Conservation (phyloP, 441 rosid species). For the Erodium trifolium region DNA sequence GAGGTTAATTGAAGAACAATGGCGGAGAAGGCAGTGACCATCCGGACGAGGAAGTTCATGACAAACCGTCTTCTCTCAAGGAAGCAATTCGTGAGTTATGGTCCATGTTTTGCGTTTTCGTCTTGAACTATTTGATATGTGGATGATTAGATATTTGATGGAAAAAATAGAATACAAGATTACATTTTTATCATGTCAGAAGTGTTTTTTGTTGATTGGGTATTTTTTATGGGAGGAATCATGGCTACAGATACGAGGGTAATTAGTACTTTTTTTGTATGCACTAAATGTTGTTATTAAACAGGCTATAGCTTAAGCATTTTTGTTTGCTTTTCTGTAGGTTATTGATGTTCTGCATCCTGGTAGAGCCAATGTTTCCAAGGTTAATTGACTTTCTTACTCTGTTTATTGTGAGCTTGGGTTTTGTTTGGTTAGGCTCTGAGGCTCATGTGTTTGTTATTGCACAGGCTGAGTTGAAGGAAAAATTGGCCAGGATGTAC, state of each 20-base stretch:
- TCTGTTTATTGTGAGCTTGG: background rate
- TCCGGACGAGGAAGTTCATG: constrained; percentile 5
- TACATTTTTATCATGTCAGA: background rate
- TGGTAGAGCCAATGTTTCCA: constrained; percentile 2
- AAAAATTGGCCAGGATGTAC: background rate
- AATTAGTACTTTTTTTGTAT: background rate
- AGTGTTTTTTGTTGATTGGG: background rate
- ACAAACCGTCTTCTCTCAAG: background rate
- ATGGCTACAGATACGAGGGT: background rate
- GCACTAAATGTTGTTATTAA: background rate
- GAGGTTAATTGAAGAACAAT: background rate
- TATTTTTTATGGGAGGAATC: background rate
- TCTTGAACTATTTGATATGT: background rate
- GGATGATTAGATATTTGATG: background rate
- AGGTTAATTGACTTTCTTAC: background rate
- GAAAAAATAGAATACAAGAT: background rate
- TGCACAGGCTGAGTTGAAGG: constrained; percentile 1
- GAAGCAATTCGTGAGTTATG: background rate
- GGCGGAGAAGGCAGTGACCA: constrained; percentile 5
- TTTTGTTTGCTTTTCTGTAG: background rate
- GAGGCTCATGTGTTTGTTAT: background rate
- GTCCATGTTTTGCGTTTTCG: background rate
- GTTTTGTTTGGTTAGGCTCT: background rate
- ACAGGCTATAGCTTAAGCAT: background rate
- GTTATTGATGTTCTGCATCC: constrained; percentile 7